Evolutionary conservation across 768 basidiomycete species (phyloP), one percentile per base, ranked within the genome.

Genomic region (Tremella fuciformis): DNA sequence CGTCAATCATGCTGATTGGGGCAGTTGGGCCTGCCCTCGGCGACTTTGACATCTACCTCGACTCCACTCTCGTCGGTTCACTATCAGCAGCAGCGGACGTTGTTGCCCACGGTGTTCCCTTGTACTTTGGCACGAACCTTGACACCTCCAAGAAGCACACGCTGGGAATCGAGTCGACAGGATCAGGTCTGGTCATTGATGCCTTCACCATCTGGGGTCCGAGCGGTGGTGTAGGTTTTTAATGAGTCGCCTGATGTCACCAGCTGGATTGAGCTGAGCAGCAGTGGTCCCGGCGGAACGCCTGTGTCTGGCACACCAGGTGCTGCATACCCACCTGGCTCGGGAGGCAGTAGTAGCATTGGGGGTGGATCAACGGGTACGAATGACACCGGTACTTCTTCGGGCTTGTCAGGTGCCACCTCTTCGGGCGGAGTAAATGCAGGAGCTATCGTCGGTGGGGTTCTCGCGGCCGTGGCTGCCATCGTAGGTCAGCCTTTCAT

Each of bases 61-160:
- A 71, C 38, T 29, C 26, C 22, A 6, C 55, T 6, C 51, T 52
- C 51, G 38, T 18, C 38, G 51, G 34, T 37, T 34, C 57, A 15
- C 50, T 34, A 7, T 11, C 50, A 19, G 41, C 55, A 13, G 21
- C 42, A 3, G 59, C 60, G 37, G 52, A 62, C 21, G 56, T 63
- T 6, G 56, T 51, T n/a, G 57, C 58, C 2, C 71, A 73, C 46
- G 47, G 53, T 19, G 60, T 59, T 13, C 39, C 64, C 13, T 26
- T 73, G 25, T 70, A 58, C 57, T 69, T 69, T 55, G 53, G 57
- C 4, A 41, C 65, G 0, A 61, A 63, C 34, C 64, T 73, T n/a
- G 68, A 73, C 51, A 59, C 66, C 0, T 39, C 57, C 13, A 38
- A 19, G 1, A 8, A 55, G 13, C 68, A 73, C 55, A 63, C 57